phyloP scores from a whole-genome alignment of 352 stramenopile species.

The Phytophthora quininea region DNA sequence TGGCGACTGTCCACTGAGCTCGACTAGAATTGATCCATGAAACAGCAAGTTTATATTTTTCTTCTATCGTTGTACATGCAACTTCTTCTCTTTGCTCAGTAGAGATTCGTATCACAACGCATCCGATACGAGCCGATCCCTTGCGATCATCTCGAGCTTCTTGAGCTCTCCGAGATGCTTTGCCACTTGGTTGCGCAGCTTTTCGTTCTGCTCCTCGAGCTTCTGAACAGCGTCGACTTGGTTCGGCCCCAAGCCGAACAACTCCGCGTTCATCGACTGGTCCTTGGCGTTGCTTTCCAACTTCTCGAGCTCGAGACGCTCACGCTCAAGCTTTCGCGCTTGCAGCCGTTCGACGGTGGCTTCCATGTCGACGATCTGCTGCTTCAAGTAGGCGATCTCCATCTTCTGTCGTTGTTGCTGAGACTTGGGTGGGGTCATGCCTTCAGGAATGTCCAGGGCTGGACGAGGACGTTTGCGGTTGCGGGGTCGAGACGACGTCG shows the following conservation, averaged over 20 bases:
- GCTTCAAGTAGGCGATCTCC: conserved; percentile 36
- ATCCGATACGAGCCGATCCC: conserved; percentile 13
- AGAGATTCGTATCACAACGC: neutral
- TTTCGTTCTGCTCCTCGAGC: conserved; percentile 46
- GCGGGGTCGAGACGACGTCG: neutral
- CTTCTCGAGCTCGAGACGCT: conserved; percentile 6
- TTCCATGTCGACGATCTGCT: conserved; percentile 35
- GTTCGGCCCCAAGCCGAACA: conserved; percentile 11
- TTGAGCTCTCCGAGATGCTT: conserved; percentile 29
- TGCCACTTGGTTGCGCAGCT: conserved; percentile 38
- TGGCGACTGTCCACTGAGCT: neutral
- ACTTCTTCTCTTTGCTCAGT: too few species aligned
- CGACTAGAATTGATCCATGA: neutral
- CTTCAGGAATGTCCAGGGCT: neutral
- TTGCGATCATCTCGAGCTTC: conserved; percentile 28
- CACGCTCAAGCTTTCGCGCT: conserved; percentile 27
- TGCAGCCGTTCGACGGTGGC: conserved; percentile 29
- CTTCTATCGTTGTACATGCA: too few species aligned
- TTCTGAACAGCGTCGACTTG: conserved; percentile 28
- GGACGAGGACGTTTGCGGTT: conserved; percentile 25
- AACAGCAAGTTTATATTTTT: too few species aligned
- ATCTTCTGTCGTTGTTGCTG: conserved; percentile 44
- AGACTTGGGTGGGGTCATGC: conserved; percentile 21
- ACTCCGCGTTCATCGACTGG: conserved; percentile 9
- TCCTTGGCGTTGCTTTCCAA: neutral